A percentile compares a stretch with the other conserved stretches of the same genome.
phyloP scores from a whole-genome alignment of 352 stramenopile species.

The Pythium volutum region DNA sequence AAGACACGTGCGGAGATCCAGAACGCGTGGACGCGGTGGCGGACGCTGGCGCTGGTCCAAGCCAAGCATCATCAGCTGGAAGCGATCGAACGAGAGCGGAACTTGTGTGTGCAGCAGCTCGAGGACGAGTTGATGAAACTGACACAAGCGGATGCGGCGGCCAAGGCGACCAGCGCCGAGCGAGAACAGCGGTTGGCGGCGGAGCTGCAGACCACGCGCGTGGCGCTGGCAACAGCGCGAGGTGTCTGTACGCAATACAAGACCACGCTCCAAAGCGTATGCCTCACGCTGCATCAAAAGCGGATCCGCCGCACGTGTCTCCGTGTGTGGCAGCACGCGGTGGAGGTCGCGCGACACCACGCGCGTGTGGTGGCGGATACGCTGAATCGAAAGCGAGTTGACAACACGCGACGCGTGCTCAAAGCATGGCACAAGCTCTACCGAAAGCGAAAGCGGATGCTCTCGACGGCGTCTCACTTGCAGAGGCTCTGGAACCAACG shows the following conservation, averaged over 20 bases:
- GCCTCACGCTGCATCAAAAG: not conserved
- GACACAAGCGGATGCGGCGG: not conserved
- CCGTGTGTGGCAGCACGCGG: constrained; percentile 1
- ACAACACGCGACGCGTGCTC: not conserved
- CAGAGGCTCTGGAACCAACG: not conserved
- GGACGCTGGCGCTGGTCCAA: constrained; percentile 30
- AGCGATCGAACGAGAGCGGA: constrained; percentile 1
- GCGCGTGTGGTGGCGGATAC: not conserved
- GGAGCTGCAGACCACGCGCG: not conserved
- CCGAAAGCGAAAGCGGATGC: constrained; percentile 1
- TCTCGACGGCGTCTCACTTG: not conserved
- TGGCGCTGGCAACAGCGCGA: not conserved
- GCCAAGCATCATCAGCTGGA: constrained; percentile 18
- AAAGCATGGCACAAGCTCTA: not conserved
- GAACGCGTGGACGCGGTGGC: constrained; percentile 29
- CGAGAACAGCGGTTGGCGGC: not conserved
- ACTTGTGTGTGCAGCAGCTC: constrained; percentile 1
- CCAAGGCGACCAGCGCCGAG: constrained; percentile 4
- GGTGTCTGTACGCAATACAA: constrained; percentile 10
- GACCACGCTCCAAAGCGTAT: not conserved
- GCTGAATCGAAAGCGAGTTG: not conserved
- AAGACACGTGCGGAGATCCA: constrained; percentile 23
- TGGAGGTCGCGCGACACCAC: not conserved
- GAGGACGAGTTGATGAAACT: constrained; percentile 7
- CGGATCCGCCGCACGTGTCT: not conserved